Percentiles rank a stretch among this genome's conserved stretches.
These are phyloP conservation scores for Geopyxis carbonaria DNA, from an alignment of 495 filamentous ascomycete species.

Conservation along the genomic window DNA sequence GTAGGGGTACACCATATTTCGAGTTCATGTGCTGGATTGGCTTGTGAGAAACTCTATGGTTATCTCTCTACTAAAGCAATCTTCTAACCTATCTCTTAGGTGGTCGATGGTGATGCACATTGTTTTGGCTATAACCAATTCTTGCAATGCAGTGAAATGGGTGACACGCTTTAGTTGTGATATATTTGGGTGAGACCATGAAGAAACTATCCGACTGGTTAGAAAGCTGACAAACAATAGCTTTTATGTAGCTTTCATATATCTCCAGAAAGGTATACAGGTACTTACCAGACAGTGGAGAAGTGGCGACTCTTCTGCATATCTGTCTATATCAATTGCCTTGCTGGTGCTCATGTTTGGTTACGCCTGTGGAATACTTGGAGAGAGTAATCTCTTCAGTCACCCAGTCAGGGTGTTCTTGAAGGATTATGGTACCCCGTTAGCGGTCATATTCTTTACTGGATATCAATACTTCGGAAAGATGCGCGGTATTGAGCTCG, in stretches of 20 bases:
- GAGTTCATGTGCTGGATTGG: slow-evolving; percentile 79
- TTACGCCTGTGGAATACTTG: slow-evolving; percentile 54
- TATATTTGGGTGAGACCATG: slow-evolving; percentile 40
- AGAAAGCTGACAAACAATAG: slow-evolving; percentile 21
- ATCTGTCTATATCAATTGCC: slow-evolving; percentile 56
- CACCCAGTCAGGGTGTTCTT: slow-evolving; percentile 57
- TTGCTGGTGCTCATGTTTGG: slow-evolving; percentile 55
- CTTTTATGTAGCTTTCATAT: slow-evolving; percentile 76
- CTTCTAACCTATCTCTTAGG: slow-evolving; percentile 22
- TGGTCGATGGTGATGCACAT: slow-evolving; percentile 73
- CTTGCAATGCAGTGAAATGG: slow-evolving; percentile 62
- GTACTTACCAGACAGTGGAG: slow-evolving; percentile 49
- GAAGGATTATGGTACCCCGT: slow-evolving; percentile 67
- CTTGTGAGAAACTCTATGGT: slow-evolving; percentile 32
- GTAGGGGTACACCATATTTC: slow-evolving; percentile 51
- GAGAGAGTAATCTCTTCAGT: slow-evolving; percentile 50
- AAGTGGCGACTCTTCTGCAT: slow-evolving; percentile 43
- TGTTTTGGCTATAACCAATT: slow-evolving; percentile 60
- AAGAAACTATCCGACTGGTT: neutral
- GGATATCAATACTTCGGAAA: slow-evolving; percentile 74
- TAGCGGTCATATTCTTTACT: slow-evolving; percentile 75
- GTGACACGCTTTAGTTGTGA: slow-evolving; percentile 76
- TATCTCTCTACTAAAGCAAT: slow-evolving; percentile 4
- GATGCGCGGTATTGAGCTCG: slow-evolving; percentile 47
- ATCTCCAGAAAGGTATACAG: slow-evolving; percentile 70